These are phyloP conservation scores for Alternaria gaisen DNA, from an alignment of 2,329 filamentous ascomycete genomes.

Conservation along the genomic window DNA sequence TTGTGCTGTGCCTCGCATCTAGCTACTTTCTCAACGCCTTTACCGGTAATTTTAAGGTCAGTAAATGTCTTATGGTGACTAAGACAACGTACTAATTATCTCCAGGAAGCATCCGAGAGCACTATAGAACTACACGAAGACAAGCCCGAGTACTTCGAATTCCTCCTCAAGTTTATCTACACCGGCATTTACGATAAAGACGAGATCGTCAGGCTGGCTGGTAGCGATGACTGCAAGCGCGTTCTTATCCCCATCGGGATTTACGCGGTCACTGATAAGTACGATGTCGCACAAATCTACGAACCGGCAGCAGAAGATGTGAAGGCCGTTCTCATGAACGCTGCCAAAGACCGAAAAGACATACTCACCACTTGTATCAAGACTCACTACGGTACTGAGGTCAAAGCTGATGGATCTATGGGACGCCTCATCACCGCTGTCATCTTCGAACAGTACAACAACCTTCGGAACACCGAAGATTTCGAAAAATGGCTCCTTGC, in stretches of 20 bases:
- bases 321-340: background rate
- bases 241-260: background rate
- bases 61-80: background rate
- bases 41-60: background rate
- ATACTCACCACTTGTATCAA: background rate
- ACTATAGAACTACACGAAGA: background rate
- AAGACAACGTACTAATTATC: background rate
- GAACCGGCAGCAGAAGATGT: background rate
- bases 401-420: background rate
- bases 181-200: background rate
- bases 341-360: background rate
- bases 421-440: background rate
- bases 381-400: background rate
- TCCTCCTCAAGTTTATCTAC: background rate
- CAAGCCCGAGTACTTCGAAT: background rate
- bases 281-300: background rate
- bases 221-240: fast-evolving
- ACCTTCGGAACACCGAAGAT: background rate
- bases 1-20: background rate
- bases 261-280: background rate
- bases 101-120: background rate
- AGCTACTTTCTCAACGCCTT: background rate
- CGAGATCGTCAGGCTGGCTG: background rate
- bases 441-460: background rate
- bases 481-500: background rate